Base-by-base conservation (phyloP, 345 rosid genomes). In the Camelina neglecta region DNA sequence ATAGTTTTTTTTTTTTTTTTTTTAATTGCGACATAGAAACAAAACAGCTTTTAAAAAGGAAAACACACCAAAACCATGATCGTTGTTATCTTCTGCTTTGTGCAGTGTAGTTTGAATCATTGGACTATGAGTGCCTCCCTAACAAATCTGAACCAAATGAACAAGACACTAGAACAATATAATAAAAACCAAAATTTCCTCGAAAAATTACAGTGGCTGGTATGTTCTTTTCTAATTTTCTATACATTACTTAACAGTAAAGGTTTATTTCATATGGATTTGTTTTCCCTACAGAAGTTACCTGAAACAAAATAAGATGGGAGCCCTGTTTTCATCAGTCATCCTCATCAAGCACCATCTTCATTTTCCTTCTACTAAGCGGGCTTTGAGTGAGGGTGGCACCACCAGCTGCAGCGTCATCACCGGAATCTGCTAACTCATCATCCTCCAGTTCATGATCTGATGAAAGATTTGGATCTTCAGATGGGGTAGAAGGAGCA, bases 281-380 rank as follows among this genome's bases (percentile, higher is more conserved):
- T 60, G 8, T 60, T 18, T 60, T 16, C 6, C 36, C n/a, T 21
- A 21, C 23, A 35, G 63, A 59, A 35, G 64, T 2, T 16, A 38
- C 47, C 29, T 18, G 67, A 31, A 11, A 45, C 67, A 44, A 24
- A 0, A 20, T 38, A 65, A 47, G 20, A 15, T 12, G 15, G 23
- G 26, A 9, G 33, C 16, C 2, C 16, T 53, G 15, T 26, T 33
- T 67, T 65, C 51, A 63, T 81, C 72, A 85, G 58, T 92, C 96
- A 72, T 90, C 92, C 36, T 79, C 78, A 39, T 88, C 97, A 63
- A 88, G 62, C 35, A 87, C 84, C 84, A 90, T 82, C 80, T 89
- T 86, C 82, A 82, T 3, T 68, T 85, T 89, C 75, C 95, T 86
- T 71, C 86, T 84, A 58, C 65, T 60, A 36, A 73, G 71, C 42